Conservation (phyloP, 108 stramenopile species). For the Mayamaea pseudoterrestris region DNA sequence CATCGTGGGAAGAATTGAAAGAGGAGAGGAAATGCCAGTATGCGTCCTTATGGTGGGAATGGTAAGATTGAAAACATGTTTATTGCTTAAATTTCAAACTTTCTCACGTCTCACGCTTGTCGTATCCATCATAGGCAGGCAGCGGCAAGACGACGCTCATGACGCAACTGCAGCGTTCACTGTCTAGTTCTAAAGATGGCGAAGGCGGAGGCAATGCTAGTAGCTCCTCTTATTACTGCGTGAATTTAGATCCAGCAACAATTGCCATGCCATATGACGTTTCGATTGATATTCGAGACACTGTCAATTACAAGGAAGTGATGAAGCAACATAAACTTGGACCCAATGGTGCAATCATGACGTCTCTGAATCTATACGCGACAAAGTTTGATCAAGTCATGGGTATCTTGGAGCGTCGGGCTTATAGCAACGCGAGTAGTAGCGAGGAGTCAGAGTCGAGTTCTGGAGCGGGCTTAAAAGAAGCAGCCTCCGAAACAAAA, state of each 20-base stretch:
- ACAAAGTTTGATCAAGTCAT: conserved; percentile 99
- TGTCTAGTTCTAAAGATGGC: conserved; percentile 14
- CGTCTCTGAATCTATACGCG: conserved; percentile 93
- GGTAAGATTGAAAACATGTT: no score
- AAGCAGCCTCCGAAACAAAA: conserved; percentile 1
- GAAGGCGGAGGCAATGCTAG: conserved; percentile 16
- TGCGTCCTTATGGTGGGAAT: conserved; percentile 85
- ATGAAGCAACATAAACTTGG: conserved; percentile 97
- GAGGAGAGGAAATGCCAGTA: conserved; percentile 36
- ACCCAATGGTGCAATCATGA: conserved; percentile 98
- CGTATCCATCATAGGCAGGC: no score
- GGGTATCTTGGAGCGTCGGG: conserved; percentile 78
- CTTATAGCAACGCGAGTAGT: conserved; percentile 13
- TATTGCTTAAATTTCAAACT: no score
- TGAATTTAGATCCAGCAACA: conserved; percentile 98
- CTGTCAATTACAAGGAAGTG: conserved; percentile 95
- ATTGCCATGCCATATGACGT: conserved; percentile 82
- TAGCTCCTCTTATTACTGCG: conserved; percentile 49
- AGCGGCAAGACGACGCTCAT: conserved; percentile 84
- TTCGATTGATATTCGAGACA: conserved; percentile 98
- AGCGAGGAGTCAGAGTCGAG: conserved; percentile 6
- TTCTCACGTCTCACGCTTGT: no score
- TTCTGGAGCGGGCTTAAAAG: no score
- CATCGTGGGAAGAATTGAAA: conserved; percentile 20
- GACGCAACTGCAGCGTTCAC: conserved; percentile 53